Evolutionary conservation across 2,329 filamentous ascomycete genomes (phyloP).

Genomic region (Hypoxylon sp.): DNA sequence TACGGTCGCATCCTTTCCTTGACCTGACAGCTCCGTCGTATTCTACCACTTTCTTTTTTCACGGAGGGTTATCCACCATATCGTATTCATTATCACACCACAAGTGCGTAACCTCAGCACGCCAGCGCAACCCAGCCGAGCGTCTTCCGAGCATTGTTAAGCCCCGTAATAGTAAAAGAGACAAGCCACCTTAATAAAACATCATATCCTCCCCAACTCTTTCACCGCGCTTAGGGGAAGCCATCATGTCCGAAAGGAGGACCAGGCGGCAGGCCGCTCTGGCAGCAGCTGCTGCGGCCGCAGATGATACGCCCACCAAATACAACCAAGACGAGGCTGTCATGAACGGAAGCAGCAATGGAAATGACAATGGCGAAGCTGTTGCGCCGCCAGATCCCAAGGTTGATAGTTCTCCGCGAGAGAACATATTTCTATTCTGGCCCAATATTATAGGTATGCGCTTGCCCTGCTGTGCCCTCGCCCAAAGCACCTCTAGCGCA

Average conservation of each 20-base stretch:
- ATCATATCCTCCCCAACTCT: constrained; percentile 8
- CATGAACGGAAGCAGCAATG: constrained; percentile 63
- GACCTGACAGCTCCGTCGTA: constrained; percentile 20
- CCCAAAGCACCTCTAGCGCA: constrained; percentile 1
- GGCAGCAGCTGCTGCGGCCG: constrained; percentile 42
- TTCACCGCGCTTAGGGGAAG: neutral
- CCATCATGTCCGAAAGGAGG: constrained; percentile 50
- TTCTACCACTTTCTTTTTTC: constrained; percentile 20
- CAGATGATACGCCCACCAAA: constrained; percentile 47
- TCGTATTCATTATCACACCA: constrained; percentile 34
- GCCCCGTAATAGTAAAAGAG: constrained; percentile 1
- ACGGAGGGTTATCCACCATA: constrained; percentile 28
- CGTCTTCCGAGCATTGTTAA: constrained; percentile 8
- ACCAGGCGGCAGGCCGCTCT: constrained; percentile 52
- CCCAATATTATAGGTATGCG: constrained; percentile 84
- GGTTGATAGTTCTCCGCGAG: constrained; percentile 60
- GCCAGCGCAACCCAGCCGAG: constrained; percentile 20
- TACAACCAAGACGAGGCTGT: constrained; percentile 28
- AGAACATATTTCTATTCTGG: constrained; percentile 87
- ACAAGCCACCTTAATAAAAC: neutral
- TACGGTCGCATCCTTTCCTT: constrained; percentile 7
- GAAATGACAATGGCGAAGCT: constrained; percentile 49
- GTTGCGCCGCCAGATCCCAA: constrained; percentile 51
- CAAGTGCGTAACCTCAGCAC: constrained; percentile 25
- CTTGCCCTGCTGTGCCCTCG: neutral